Percentiles rank a stretch among this genome's conserved stretches.
These are phyloP conservation scores for Globisporangium solare DNA, from an alignment of 352 stramenopile genomes.

Conservation along the genomic window DNA sequence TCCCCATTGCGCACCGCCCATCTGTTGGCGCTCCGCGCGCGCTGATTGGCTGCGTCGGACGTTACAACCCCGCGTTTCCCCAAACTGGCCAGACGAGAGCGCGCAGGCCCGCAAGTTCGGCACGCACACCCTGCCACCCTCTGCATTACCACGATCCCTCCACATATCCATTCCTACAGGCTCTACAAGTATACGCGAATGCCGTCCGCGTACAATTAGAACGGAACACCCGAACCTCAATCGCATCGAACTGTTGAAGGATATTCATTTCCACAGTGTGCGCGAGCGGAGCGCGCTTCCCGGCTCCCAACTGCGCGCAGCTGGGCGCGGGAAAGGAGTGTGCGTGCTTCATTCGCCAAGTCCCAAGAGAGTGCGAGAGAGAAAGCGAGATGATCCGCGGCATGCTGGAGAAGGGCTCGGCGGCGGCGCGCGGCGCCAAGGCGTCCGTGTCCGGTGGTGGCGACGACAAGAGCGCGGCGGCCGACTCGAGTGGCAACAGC, in stretches of 20 bases:
- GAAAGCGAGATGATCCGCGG: constrained; percentile 13
- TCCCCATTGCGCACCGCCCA: background rate
- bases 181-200: too few species aligned
- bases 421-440: background rate
- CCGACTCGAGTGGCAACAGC: background rate
- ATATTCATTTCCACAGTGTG: too few species aligned
- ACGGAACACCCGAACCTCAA: too few species aligned
- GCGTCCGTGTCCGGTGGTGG: background rate
- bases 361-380: background rate
- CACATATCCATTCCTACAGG: too few species aligned
- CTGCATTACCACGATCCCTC: too few species aligned
- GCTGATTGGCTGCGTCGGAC: background rate
- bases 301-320: too few species aligned
- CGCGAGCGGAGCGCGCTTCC: too few species aligned
- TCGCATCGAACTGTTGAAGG: too few species aligned
- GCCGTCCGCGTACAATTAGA: too few species aligned
- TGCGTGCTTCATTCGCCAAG: background rate
- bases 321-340: too few species aligned
- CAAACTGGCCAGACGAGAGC: background rate
- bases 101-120: background rate
- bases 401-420: constrained; percentile 15
- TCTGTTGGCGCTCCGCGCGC: background rate
- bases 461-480: background rate
- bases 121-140: background rate
- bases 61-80: background rate